Conservation (phyloP, 495 filamentous ascomycete species). For the Penicillium antarcticum region DNA sequence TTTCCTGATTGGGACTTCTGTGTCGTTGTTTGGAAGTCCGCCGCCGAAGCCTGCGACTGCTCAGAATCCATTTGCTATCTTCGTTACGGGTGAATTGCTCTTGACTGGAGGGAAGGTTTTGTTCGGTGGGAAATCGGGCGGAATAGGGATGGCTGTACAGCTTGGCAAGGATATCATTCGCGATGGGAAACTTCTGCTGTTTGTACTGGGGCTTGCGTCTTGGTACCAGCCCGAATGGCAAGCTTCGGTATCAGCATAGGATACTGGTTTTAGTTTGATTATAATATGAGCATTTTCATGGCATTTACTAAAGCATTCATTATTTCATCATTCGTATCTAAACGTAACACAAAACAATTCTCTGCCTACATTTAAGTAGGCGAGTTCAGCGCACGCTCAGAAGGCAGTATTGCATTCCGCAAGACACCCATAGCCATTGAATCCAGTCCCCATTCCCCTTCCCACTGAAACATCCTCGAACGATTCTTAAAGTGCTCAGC, state of each 20-base stretch:
- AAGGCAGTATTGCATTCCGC: slow-evolving; percentile 59
- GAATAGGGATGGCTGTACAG: slow-evolving; percentile 57
- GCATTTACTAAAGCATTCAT: not conserved
- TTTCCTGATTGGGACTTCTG: slow-evolving; percentile 33
- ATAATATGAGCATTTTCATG: not conserved
- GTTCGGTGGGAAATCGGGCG: slow-evolving; percentile 35
- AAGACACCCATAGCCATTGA: slow-evolving; percentile 53
- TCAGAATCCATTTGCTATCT: slow-evolving; percentile 69
- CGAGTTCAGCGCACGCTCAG: slow-evolving; percentile 6
- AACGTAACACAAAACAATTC: not conserved
- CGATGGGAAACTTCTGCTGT: slow-evolving; percentile 73
- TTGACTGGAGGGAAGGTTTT: slow-evolving; percentile 66
- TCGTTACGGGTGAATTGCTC: slow-evolving; percentile 76
- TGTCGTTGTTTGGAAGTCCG: slow-evolving; percentile 40
- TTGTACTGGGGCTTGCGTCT: slow-evolving; percentile 68
- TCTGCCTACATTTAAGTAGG: not conserved
- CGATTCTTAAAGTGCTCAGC: slow-evolving; percentile 68
- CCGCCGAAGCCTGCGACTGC: slow-evolving; percentile 63
- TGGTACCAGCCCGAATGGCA: slow-evolving; percentile 57
- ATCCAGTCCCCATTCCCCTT: slow-evolving; percentile 72
- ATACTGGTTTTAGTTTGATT: not conserved
- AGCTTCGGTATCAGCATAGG: slow-evolving; percentile 1
- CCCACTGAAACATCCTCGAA: slow-evolving; percentile 66
- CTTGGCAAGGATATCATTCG: slow-evolving; percentile 55
- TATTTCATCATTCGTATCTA: slow-evolving; percentile 4